Conservation (phyloP, 805 yeast species). For the Teunomyces barrocoloradensis region DNA sequence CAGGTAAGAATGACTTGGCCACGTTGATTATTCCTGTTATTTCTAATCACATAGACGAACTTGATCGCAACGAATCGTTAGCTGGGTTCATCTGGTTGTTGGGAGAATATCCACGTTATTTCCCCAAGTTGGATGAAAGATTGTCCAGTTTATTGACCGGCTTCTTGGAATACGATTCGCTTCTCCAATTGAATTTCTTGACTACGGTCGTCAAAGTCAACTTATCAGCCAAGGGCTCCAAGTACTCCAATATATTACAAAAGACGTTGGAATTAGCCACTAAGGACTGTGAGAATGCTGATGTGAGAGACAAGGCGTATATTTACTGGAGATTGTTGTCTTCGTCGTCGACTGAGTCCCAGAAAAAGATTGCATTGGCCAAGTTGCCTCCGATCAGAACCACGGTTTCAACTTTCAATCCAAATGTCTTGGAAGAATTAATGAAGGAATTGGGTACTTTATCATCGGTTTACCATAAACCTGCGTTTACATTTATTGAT, state of each 20-base stretch:
- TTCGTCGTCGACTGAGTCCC: conserved; percentile 35
- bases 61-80: conserved; percentile 50
- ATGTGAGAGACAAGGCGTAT: conserved; percentile 77
- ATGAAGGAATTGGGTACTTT: conserved; percentile 77
- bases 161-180: conserved; percentile 58
- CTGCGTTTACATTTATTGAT: conserved; percentile 58
- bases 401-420: conserved; percentile 70
- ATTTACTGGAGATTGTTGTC: conserved; percentile 78
- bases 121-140: conserved; percentile 50
- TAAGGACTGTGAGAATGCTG: conserved; percentile 65
- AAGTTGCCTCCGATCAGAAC: conserved; percentile 70
- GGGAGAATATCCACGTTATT: conserved; percentile 67
- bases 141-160: conserved; percentile 46
- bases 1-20: conserved; percentile 47
- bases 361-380: conserved; percentile 55
- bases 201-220: conserved; percentile 62
- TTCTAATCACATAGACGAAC: conserved; percentile 44
- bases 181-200: conserved; percentile 58
- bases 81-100: conserved; percentile 66
- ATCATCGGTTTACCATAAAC: conserved; percentile 87
- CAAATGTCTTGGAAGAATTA: conserved; percentile 63
- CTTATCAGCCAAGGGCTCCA: conserved; percentile 18
- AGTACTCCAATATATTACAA: conserved; percentile 49
- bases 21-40: conserved; percentile 56
- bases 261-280: conserved; percentile 61